phyloP scores from a whole-genome alignment of 2,329 filamentous ascomycete genomes.

The Myriangium duriaei region DNA sequence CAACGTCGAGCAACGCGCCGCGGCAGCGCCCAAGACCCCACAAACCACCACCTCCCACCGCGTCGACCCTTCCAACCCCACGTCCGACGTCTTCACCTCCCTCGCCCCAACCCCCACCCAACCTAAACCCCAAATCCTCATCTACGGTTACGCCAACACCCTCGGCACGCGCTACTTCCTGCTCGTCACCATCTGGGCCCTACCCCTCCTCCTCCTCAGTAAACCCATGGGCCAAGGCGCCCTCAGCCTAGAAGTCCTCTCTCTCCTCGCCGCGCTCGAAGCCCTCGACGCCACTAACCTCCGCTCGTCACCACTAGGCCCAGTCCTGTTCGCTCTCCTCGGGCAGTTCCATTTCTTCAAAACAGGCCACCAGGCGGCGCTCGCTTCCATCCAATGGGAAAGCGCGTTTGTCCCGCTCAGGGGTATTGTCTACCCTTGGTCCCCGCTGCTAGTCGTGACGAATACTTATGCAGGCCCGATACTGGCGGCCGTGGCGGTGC shows the following conservation, averaged over 20 bases:
- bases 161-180: conserved; percentile 84
- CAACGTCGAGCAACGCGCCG: conserved; percentile 44
- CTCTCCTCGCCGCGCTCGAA: conserved; percentile 65
- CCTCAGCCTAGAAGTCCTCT: conserved; percentile 71
- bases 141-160: conserved; percentile 79
- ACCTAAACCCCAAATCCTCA: conserved; percentile 49
- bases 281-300: conserved; percentile 50
- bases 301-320: conserved; percentile 62
- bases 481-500: conserved; percentile 65
- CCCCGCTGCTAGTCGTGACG: conserved; percentile 63
- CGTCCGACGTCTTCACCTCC: conserved; percentile 24
- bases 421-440: conserved; percentile 78
- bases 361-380: conserved; percentile 84
- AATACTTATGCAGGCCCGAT: conserved; percentile 90
- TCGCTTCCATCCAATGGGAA: conserved; percentile 91
- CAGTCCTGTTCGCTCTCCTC: conserved; percentile 72
- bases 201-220: conserved; percentile 66
- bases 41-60: conserved; percentile 20
- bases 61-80: conserved; percentile 25
- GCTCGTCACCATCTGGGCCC: conserved; percentile 64
- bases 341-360: conserved; percentile 96
- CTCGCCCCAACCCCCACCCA: conserved; percentile 18
- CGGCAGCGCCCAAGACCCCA: neutral
- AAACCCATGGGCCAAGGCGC: conserved; percentile 91
- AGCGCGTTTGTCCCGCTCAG: conserved; percentile 80